Evolutionary conservation across 2,329 filamentous ascomycete species (phyloP), one percentile per base, ranked within the genome.

Genomic region (Ophiostoma sp.): DNA sequence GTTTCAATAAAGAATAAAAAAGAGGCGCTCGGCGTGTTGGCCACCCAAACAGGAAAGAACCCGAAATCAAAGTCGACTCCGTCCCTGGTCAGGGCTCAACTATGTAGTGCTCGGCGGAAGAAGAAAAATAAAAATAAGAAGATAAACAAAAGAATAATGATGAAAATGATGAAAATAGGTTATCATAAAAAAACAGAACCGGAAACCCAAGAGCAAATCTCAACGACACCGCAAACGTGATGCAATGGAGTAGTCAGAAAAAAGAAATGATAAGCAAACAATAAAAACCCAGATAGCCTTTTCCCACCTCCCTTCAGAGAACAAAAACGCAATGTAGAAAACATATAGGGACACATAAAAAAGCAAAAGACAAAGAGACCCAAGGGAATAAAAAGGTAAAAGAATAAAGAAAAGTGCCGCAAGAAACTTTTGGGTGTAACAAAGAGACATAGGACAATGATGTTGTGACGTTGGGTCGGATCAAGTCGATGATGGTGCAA

Each of bases 141-240:
- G 19, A n/a, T 64, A 45, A 77, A 74, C 71, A 72, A 69, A 48
- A 73, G 64, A 72, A 74, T 74, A 71, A 25, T 22, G 45, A 48
- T 36, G 50, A 48, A 36, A 39, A 59, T 11, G 22, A 64, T 15
- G n/a, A 63, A 64, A 66, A 42, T 66, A 45, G 57, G 39, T 61
- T 45, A 33, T 25, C 55, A 52, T 63, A 15, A 55, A 70, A 63
- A 55, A 70, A 70, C 52, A 55, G 28, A 71, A 55, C 57, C 69
- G 36, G 36, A 31, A n/a, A 42, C 69, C 55, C 50, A 55, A 69
- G 36, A 52, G 33, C 42, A 42, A 71, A 71, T 42, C 31, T 71
- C 42, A 52, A 64, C 55, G 31, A 45, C 31, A 52, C 70, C 70
- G 59, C 70, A n/a, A 66, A 64, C 59, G n/a, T 71, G 57, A 71